These are phyloP conservation scores for Zygosaccharomyces pseudobailii DNA, from an alignment of 1,139 yeast genomes.

Conservation along the genomic window DNA sequence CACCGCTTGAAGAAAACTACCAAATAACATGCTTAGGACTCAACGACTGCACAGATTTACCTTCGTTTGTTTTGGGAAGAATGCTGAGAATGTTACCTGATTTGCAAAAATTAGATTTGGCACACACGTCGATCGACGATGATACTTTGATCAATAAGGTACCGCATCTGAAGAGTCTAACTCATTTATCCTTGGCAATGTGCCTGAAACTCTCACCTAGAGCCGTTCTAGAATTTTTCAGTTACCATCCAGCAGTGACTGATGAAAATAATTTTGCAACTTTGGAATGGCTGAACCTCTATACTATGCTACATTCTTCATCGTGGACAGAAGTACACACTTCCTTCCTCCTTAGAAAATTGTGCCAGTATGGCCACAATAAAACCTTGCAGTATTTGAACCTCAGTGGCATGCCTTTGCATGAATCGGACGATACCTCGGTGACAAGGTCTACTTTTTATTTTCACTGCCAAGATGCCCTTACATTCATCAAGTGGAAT, in stretches of 20 bases:
- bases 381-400: constrained; percentile 48
- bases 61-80: constrained; percentile 50
- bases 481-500: constrained; percentile 51
- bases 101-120: constrained; percentile 67
- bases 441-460: constrained; percentile 23
- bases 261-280: constrained; percentile 39
- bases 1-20: constrained; percentile 31
- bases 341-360: constrained; percentile 50
- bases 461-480: constrained; percentile 39
- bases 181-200: constrained; percentile 75
- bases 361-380: constrained; percentile 37
- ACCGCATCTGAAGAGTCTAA: constrained; percentile 52
- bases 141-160: constrained; percentile 43
- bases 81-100: constrained; percentile 55
- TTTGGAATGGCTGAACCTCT: constrained; percentile 72
- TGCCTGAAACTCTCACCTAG: constrained; percentile 74
- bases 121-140: constrained; percentile 73
- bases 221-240: constrained; percentile 66
- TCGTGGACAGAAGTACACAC: constrained; percentile 58
- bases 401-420: constrained; percentile 64
- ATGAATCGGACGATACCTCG: constrained; percentile 18
- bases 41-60: constrained; percentile 83
- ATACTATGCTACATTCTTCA: constrained; percentile 65
- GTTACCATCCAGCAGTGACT: constrained; percentile 66
- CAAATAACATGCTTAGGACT: constrained; percentile 56